These are phyloP conservation scores for Gracilaria gracilis DNA, from an alignment of 23 red algal species.

Conservation along the genomic window DNA sequence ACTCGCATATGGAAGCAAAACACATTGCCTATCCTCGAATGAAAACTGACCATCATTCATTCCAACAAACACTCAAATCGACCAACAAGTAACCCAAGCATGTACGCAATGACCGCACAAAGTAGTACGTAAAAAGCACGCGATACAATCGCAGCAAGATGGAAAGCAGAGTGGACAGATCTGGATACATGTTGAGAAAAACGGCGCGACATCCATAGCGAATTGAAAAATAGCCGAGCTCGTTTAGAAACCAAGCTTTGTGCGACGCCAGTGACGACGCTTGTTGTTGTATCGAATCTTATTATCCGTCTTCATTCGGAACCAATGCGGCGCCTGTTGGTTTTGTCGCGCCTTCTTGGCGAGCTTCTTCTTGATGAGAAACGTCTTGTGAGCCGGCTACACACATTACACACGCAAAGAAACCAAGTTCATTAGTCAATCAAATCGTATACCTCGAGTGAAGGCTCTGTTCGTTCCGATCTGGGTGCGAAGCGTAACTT, in stretches of 20 bases:
- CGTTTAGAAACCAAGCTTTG: slow-evolving; percentile 96
- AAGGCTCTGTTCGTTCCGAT: neutral
- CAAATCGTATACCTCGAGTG: neutral
- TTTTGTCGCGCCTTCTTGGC: slow-evolving; percentile 95
- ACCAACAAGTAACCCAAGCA: neutral
- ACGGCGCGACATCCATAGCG: neutral
- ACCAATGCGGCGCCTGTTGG: slow-evolving; percentile 93
- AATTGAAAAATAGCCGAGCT: neutral
- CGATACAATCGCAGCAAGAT: neutral
- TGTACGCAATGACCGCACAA: neutral
- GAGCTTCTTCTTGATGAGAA: slow-evolving; percentile 98
- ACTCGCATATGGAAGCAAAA: neutral
- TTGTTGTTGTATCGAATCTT: slow-evolving; percentile 99
- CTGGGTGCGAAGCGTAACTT: neutral
- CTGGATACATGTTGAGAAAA: neutral
- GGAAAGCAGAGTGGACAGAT: neutral
- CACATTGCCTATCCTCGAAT: neutral
- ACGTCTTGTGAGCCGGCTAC: slow-evolving; percentile 92
- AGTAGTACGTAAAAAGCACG: neutral
- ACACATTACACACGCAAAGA: neutral
- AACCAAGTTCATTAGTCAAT: neutral
- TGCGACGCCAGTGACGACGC: slow-evolving; percentile 98
- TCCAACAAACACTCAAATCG: neutral
- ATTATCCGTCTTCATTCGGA: slow-evolving; percentile 89
- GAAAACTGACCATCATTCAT: neutral